Percentiles rank a stretch among this genome's conserved stretches.
Evolutionary conservation across 2,329 filamentous ascomycete genomes (phyloP).

Genomic region (Orbilia quercus): DNA sequence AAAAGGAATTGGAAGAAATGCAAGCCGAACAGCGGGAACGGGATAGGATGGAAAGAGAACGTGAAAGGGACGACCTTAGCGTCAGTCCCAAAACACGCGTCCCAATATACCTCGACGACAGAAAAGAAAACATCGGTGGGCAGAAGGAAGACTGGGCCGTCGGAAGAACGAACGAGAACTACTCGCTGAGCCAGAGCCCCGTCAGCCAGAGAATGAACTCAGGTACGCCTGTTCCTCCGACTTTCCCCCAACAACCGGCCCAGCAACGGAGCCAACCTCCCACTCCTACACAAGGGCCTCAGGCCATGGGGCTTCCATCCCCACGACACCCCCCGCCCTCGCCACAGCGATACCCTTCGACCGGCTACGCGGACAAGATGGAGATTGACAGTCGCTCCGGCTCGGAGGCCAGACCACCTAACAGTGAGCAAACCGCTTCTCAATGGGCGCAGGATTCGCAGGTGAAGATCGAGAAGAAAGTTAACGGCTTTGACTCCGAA

Average conservation of each 20-base stretch:
- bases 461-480: constrained; percentile 51
- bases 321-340: constrained; percentile 47
- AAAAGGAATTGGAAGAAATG: constrained; percentile 49
- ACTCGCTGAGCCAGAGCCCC: constrained; percentile 39
- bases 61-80: constrained; percentile 73
- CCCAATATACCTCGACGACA: constrained; percentile 60
- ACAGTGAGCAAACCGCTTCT: constrained; percentile 43
- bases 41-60: constrained; percentile 41
- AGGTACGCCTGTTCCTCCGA: constrained; percentile 35
- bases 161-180: constrained; percentile 43
- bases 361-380: constrained; percentile 47
- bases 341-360: constrained; percentile 42
- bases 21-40: constrained; percentile 49
- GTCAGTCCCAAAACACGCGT: constrained; percentile 81
- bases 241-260: constrained; percentile 19
- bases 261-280: constrained; percentile 44
- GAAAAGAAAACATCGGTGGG: constrained; percentile 32
- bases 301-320: constrained; percentile 34
- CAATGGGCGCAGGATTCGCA: constrained; percentile 51
- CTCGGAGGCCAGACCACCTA: constrained; percentile 38
- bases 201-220: constrained; percentile 48
- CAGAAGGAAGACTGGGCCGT: constrained; percentile 52
- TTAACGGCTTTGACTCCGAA: constrained; percentile 47
- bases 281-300: constrained; percentile 40
- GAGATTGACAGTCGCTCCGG: constrained; percentile 47